Evolutionary conservation across 208 protist species (phyloP).

Genomic region (Leishmania lainsoni): DNA sequence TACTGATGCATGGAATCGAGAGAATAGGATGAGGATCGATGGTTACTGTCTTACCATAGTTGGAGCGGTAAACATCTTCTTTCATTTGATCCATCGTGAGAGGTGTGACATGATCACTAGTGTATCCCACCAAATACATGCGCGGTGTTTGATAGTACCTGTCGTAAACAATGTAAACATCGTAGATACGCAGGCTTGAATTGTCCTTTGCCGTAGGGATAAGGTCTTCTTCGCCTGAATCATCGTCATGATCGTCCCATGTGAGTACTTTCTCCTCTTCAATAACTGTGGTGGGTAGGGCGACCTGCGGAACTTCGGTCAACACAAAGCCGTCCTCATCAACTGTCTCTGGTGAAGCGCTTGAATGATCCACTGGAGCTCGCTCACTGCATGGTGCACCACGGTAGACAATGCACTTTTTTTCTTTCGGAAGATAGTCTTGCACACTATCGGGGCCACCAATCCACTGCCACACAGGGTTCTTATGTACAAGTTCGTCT

Average conservation of each 20-base stretch:
- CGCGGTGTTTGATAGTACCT: slow-evolving; percentile 97
- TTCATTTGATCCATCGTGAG: slow-evolving; percentile 93
- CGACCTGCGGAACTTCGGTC: slow-evolving; percentile 27
- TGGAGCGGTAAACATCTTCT: slow-evolving; percentile 96
- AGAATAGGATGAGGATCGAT: slow-evolving; percentile 93
- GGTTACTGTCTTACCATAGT: slow-evolving; percentile 97
- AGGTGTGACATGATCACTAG: slow-evolving; percentile 61
- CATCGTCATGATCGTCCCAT: slow-evolving; percentile 62
- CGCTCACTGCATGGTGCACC: slow-evolving; percentile 58
- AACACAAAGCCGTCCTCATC: slow-evolving; percentile 62
- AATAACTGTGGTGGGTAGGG: slow-evolving; percentile 11
- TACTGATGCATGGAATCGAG: slow-evolving; percentile 86
- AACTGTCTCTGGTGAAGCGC: slow-evolving; percentile 5
- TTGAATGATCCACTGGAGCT: slow-evolving; percentile 26
- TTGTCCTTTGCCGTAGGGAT: slow-evolving; percentile 8
- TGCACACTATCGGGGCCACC: slow-evolving; percentile 72
- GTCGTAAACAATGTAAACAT: slow-evolving; percentile 97
- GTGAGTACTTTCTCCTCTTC: slow-evolving; percentile 48
- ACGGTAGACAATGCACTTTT: slow-evolving; percentile 95
- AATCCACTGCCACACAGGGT: slow-evolving; percentile 96
- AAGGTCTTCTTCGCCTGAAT: slow-evolving; percentile 31
- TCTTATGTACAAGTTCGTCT: slow-evolving; percentile 94
- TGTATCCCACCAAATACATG: slow-evolving; percentile 96
- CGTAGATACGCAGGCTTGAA: slow-evolving; percentile 86
- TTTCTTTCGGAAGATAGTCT: slow-evolving; percentile 92